Conservation (phyloP, 768 basidiomycete species). For the Psilocybe cubensis region DNA sequence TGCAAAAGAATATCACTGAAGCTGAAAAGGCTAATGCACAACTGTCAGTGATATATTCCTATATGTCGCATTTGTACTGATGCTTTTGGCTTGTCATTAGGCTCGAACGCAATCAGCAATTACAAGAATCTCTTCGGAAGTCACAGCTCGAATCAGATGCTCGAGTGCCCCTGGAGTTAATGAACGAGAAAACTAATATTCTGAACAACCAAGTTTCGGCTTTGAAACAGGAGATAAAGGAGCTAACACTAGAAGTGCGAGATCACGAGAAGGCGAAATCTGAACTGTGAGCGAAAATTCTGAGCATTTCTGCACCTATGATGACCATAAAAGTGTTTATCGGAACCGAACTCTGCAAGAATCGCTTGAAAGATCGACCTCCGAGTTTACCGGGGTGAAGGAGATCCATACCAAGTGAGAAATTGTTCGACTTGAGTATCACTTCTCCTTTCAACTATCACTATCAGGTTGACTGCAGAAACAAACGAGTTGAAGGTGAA, state of each 20-base stretch:
- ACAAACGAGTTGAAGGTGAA: constrained; percentile 11
- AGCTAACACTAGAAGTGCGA: not conserved
- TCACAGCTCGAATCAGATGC: not conserved
- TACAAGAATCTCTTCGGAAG: not conserved
- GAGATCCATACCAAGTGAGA: not conserved
- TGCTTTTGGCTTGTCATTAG: not conserved
- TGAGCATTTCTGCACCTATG: too few relatives aligned
- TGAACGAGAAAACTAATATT: not conserved
- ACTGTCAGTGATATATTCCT: not conserved
- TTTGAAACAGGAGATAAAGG: not conserved
- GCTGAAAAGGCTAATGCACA: constrained; percentile 12
- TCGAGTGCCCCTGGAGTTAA: not conserved
- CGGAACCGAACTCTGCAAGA: not conserved
- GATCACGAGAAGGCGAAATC: not conserved
- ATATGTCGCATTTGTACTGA: not conserved
- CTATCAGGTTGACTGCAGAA: not conserved
- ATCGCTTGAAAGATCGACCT: not conserved
- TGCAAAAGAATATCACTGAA: constrained; percentile 3
- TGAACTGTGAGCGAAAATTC: not conserved
- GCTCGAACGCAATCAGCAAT: not conserved
- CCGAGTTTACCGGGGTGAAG: not conserved
- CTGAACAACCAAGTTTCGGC: not conserved
- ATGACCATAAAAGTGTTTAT: not conserved
- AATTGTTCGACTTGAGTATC: not conserved
- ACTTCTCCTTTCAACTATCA: not conserved